A percentile compares a stretch with the other conserved stretches of the same genome.
Conservation (phyloP, 805 yeast genomes). For the Candida koratica region DNA sequence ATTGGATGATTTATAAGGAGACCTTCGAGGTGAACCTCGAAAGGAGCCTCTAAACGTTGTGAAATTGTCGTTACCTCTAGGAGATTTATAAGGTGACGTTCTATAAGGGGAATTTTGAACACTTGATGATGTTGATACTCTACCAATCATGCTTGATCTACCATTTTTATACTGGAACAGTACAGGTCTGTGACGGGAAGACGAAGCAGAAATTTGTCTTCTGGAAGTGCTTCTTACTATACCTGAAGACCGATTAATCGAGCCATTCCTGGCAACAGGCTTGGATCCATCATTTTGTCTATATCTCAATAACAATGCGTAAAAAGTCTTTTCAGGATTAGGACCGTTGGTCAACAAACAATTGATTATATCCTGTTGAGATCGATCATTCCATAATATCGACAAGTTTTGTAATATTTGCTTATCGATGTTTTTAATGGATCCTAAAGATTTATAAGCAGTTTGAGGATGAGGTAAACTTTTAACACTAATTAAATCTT, state of each 20-base stretch:
- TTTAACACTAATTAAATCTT: slow-evolving; percentile 42
- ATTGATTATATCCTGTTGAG: slow-evolving; percentile 36
- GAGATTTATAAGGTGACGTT: slow-evolving; percentile 20
- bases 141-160: slow-evolving; percentile 21
- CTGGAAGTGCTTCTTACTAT: slow-evolving; percentile 21
- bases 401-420: slow-evolving; percentile 53
- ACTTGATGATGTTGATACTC: slow-evolving; percentile 29
- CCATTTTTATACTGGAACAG: slow-evolving; percentile 40
- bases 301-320: slow-evolving; percentile 43
- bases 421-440: slow-evolving; percentile 46
- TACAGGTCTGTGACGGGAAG: slow-evolving; percentile 34
- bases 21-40: slow-evolving; percentile 8
- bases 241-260: slow-evolving; percentile 20
- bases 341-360: slow-evolving; percentile 37
- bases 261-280: slow-evolving; percentile 13
- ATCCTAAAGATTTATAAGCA: slow-evolving; percentile 48
- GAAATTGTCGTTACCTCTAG: slow-evolving; percentile 13
- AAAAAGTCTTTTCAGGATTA: slow-evolving; percentile 44
- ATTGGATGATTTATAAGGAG: background rate
- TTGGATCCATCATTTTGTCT: slow-evolving; percentile 29
- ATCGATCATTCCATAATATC: slow-evolving; percentile 56
- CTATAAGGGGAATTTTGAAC: slow-evolving; percentile 31
- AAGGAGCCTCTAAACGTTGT: slow-evolving; percentile 21
- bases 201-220: slow-evolving; percentile 34
- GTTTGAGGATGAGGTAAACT: slow-evolving; percentile 54